Percentiles rank a stretch among this genome's conserved stretches.
Conservation (phyloP, 768 basidiomycete genomes). For the Hypholoma fasciculare region DNA sequence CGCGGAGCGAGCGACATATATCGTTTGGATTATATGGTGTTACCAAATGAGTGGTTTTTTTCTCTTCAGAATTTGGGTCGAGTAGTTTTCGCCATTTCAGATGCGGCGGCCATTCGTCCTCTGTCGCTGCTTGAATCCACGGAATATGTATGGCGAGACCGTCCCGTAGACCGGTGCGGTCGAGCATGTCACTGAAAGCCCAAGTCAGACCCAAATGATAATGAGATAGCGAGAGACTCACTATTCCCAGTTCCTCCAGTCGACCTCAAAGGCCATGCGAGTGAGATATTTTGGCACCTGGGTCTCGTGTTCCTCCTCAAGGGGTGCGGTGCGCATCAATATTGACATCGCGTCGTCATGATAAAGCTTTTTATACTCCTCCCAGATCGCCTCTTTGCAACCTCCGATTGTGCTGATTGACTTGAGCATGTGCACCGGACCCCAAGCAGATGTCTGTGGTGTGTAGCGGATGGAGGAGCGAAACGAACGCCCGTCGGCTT, state of each 20-base stretch:
- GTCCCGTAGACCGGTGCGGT: conserved; percentile 63
- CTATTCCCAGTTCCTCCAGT: conserved; percentile 74
- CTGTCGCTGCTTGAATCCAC: conserved; percentile 50
- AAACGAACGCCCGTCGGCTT: conserved; percentile 13
- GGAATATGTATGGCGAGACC: conserved; percentile 43
- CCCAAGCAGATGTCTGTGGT: conserved; percentile 27
- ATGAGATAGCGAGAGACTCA: conserved; percentile 30
- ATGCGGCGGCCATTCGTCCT: conserved; percentile 50
- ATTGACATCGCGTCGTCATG: conserved; percentile 37
- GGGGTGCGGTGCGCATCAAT: conserved; percentile 35
- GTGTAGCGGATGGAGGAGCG: conserved; percentile 7
- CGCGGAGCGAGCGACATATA: conserved; percentile 51
- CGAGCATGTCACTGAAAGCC: conserved; percentile 66
- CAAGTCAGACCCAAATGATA: conserved; percentile 1
- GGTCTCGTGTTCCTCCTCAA: conserved; percentile 21
- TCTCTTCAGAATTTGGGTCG: conserved; percentile 23
- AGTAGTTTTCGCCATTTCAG: conserved; percentile 49
- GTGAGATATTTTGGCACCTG: conserved; percentile 10
- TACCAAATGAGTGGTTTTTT: conserved; percentile 12
- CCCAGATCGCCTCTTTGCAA: conserved; percentile 73
- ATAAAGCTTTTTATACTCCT: conserved; percentile 56
- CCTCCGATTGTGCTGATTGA: conserved; percentile 54
- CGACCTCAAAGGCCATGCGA: conserved; percentile 62
- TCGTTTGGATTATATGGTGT: conserved; percentile 27
- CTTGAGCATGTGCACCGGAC: conserved; percentile 67